These are phyloP conservation scores for Syncephalis plumigaleata DNA, from an alignment of 371 early-diverging fungal genomes.

Conservation along the genomic window DNA sequence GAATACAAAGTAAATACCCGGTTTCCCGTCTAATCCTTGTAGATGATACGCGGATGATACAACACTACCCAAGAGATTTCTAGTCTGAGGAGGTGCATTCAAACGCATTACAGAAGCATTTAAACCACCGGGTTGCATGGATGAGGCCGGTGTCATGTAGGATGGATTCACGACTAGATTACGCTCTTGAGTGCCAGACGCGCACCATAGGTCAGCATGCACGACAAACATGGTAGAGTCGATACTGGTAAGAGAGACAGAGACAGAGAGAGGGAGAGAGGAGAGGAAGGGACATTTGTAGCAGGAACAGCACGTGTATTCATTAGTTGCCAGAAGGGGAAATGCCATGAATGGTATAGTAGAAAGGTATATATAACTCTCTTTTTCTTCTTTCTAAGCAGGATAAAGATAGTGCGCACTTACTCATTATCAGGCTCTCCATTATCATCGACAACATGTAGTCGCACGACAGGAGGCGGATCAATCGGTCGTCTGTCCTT, in stretches of 20 bases:
- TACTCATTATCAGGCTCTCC: constrained; percentile 7
- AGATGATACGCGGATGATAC: constrained; percentile 49
- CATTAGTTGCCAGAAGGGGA: background rate
- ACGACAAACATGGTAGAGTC: constrained; percentile 3
- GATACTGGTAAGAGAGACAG: background rate
- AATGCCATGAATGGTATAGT: no score
- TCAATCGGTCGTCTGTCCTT: constrained; percentile 40
- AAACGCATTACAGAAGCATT: constrained; percentile 15
- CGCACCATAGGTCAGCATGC: constrained; percentile 33
- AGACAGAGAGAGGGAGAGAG: no score
- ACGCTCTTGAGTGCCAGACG: constrained; percentile 18
- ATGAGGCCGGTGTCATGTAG: constrained; percentile 18
- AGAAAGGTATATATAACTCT: no score
- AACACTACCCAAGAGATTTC: constrained; percentile 52
- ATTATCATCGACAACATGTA: constrained; percentile 12
- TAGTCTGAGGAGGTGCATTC: constrained; percentile 22
- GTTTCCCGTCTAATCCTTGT: constrained; percentile 31
- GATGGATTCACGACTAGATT: constrained; percentile 30
- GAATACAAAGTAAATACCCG: constrained; percentile 59
- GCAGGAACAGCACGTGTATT: background rate
- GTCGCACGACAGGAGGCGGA: constrained; percentile 31
- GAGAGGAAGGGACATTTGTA: no score
- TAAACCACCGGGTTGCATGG: constrained; percentile 13
- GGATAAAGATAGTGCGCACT: background rate
- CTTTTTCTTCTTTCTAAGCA: no score